Evolutionary conservation across 257 asterid genomes (phyloP), one percentile per base, ranked within the genome.

Genomic region (Solanum gandarillasii): DNA sequence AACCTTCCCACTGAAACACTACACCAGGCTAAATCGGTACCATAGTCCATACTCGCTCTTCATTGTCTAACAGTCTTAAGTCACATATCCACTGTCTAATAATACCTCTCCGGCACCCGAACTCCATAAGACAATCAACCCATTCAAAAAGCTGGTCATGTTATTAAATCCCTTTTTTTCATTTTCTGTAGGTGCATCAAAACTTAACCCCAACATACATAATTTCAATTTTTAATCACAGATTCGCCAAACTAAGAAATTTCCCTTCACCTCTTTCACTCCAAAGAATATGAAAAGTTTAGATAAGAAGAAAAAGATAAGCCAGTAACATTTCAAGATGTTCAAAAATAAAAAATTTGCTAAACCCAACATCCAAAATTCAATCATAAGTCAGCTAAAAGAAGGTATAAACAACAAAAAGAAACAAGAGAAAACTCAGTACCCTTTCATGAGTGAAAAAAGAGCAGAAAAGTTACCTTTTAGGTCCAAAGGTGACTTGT

Each of bases 401-500:
- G 23, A 35, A 39, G 13, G 78, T 14, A 41, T 18, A 74, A 71
- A 71, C 65, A 73, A 12, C 16, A 34, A 73, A 38, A 73, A 73
- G 36, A n/a, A 20, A 38, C 27, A 73, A 18, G 6, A 20, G 29
- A 74, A 4, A 76, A 38, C 34, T 12, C 35, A 38, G 34, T 11
- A 76, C 83, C 83, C 21, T 39, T 76, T 73, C 29, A 18, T 35
- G 65, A 35, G 2, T n/a, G 36, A 36, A 1, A 34, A 4, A 20
- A 29, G 12, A 55, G 27, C 21, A 87, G 41, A 84, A 58, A 67
- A 62, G 3, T 4, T 20, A 96, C 98, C 98, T 93, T 93, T 88
- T 95, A 81, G 99, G 95, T 27, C 98, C 99, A 52, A 95, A 93
- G 1, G 98, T 93, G 89, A 93, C 94, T 90, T 93, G 98, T 8